Percentiles rank a stretch among this genome's conserved stretches.
phyloP scores from a whole-genome alignment of 495 filamentous ascomycete genomes.

The Talaromyces proteolyticus region DNA sequence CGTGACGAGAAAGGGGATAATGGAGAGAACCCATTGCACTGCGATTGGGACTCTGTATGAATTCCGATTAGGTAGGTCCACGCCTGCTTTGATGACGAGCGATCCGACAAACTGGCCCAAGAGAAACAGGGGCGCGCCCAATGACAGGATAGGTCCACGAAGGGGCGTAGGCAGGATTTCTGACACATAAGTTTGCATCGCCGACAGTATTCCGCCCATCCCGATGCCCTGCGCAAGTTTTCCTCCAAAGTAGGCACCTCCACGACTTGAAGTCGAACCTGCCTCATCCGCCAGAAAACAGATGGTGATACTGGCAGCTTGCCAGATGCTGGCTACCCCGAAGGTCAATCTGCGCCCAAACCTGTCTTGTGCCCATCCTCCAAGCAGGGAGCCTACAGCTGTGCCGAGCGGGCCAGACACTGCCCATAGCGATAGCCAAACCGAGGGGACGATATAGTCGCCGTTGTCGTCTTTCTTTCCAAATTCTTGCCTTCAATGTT shows the following conservation, averaged over 20 bases:
- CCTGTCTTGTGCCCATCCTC: slow-evolving; percentile 34
- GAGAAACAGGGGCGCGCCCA: slow-evolving; percentile 38
- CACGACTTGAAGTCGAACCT: slow-evolving; percentile 16
- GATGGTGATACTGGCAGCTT: slow-evolving; percentile 31
- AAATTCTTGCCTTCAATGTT: slow-evolving; percentile 22
- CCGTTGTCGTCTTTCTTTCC: slow-evolving; percentile 21
- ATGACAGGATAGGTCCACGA: slow-evolving; percentile 36
- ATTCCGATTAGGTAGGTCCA: slow-evolving; percentile 7
- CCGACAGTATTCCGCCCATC: slow-evolving; percentile 33
- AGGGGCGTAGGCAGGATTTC: slow-evolving; percentile 33
- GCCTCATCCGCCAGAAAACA: slow-evolving; percentile 25
- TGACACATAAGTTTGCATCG: slow-evolving; percentile 41
- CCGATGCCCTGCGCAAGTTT: slow-evolving; percentile 34
- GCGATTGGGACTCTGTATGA: slow-evolving; percentile 24
- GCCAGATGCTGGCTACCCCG: slow-evolving; percentile 25
- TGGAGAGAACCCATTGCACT: slow-evolving; percentile 30
- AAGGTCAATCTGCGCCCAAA: slow-evolving; percentile 32
- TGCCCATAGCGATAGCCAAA: slow-evolving; percentile 43
- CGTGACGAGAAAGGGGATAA: slow-evolving; percentile 9
- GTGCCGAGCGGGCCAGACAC: slow-evolving; percentile 31
- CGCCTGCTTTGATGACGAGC: slow-evolving; percentile 27
- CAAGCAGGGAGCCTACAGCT: slow-evolving; percentile 32
- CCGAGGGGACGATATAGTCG: slow-evolving; percentile 37
- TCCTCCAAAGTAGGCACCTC: slow-evolving; percentile 24
- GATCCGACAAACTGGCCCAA: slow-evolving; percentile 39